These are phyloP conservation scores for Aciculoconidium aculeatum DNA, from an alignment of 805 yeast genomes.

Conservation along the genomic window DNA sequence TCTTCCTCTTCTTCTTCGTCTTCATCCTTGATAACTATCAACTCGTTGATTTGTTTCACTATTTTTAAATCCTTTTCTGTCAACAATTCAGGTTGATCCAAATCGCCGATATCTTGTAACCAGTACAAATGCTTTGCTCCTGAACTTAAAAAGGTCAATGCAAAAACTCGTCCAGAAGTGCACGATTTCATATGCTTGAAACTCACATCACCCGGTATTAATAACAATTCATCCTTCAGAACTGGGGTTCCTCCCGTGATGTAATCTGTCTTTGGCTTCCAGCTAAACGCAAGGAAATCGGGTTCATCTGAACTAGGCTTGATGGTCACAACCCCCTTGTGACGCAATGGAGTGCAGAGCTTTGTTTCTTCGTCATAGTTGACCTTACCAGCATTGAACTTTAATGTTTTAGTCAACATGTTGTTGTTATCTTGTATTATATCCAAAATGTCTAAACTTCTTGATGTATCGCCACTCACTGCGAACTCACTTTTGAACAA, in stretches of 20 bases:
- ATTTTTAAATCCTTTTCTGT: conserved; percentile 53
- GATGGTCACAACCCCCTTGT: conserved; percentile 61
- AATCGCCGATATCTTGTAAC: conserved; percentile 73
- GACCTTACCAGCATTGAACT: conserved; percentile 77
- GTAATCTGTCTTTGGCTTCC: conserved; percentile 61
- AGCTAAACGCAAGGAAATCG: conserved; percentile 60
- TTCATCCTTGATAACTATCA: conserved; percentile 38
- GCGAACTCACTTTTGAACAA: background rate
- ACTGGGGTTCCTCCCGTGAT: conserved; percentile 31
- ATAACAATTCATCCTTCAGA: conserved; percentile 57
- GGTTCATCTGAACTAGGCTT: conserved; percentile 64
- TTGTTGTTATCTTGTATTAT: too few relatives aligned
- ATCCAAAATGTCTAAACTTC: background rate
- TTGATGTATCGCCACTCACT: background rate
- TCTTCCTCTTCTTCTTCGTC: conserved; percentile 22
- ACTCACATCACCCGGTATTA: conserved; percentile 81
- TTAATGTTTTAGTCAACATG: conserved; percentile 24
- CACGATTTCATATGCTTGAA: conserved; percentile 69
- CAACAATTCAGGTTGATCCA: conserved; percentile 51
- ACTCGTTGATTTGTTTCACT: conserved; percentile 40
- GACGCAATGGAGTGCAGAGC: conserved; percentile 62
- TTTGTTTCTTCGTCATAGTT: conserved; percentile 56
- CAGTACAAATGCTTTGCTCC: conserved; percentile 60
- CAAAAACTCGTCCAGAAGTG: conserved; percentile 71
- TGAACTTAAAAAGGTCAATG: conserved; percentile 56